Evolutionary conservation across 345 rosid genomes (phyloP).

Genomic region (Lepidium didymum): DNA sequence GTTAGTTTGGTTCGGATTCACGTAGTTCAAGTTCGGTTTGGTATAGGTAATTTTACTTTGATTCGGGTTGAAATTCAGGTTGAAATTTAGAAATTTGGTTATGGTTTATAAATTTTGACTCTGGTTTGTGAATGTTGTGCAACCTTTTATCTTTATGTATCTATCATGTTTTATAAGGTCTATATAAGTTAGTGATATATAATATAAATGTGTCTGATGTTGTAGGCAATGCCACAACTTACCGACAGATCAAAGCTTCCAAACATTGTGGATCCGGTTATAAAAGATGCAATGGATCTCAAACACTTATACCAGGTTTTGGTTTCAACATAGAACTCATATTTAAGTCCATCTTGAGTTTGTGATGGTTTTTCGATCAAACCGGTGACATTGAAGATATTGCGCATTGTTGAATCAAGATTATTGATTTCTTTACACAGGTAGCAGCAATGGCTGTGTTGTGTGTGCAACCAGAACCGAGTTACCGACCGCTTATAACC

Average conservation of each 20-base stretch:
- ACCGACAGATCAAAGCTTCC: slow-evolving; percentile 83
- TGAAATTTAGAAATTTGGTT: too few species aligned
- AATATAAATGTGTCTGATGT: not conserved
- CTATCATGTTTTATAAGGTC: not conserved
- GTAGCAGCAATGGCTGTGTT: slow-evolving; percentile 94
- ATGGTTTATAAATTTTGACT: too few species aligned
- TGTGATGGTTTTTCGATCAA: slow-evolving; percentile 9
- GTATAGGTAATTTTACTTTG: too few species aligned
- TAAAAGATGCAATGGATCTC: slow-evolving; percentile 61
- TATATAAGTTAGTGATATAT: not conserved
- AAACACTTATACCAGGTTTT: slow-evolving; percentile 88
- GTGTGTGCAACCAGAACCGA: slow-evolving; percentile 87
- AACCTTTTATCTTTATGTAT: not conserved
- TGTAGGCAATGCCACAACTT: slow-evolving; percentile 97
- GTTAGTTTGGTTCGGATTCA: too few species aligned
- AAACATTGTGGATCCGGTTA: slow-evolving; percentile 68
- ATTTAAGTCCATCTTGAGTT: slow-evolving; percentile 23
- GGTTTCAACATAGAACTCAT: not conserved
- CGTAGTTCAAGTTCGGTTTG: too few species aligned
- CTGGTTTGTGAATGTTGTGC: too few species aligned
- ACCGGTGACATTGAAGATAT: slow-evolving; percentile 1
- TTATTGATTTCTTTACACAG: slow-evolving; percentile 30
- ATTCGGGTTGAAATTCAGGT: too few species aligned
- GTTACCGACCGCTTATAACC: slow-evolving; percentile 76
- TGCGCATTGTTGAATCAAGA: not conserved